Evolutionary conservation across 2,329 filamentous ascomycete genomes (phyloP), one percentile per base, ranked within the genome.

Genomic region (Trichoderma hamatum): DNA sequence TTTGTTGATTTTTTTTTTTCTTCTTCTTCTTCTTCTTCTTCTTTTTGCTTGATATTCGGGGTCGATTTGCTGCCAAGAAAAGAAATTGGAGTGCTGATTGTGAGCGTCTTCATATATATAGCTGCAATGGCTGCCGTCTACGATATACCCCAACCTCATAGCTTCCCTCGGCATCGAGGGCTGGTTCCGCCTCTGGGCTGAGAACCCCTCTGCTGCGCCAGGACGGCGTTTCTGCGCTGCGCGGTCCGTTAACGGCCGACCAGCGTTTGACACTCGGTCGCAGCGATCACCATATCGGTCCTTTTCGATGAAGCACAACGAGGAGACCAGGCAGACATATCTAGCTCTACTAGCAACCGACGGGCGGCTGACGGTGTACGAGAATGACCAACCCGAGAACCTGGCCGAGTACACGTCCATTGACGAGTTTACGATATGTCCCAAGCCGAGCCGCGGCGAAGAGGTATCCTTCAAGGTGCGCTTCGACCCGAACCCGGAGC

Each of bases 111-210:
- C 10, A 19, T 3, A 43, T 3, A 5, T 58, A 60, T 76, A 95
- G 92, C 89, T 97, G 67, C 93, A 96, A 84, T 98, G 95, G 94
- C 92, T 97, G 69, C 93, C 94, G 1, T 92, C 94, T 0, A 95
- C 92, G 72, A 90, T 96, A 70, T 96, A 96, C 73, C 93, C 88
- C 46, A 89, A 96, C 76, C 88, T 97, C 74, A 84, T 98, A 73
- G 94, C 91, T 68, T 97, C 92, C 66, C 91, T 97, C 70, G 93
- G 92, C 71, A 92, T 95, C 75, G 95, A 97, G 75, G 93, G 95
- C 75, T 90, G 90, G 78, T 93, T 96, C 83, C 93, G 94, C 78
- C 85, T 98, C 72, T 98, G 95, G 95, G 90, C 92, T 70, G 95
- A 97, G 81, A 93, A 97, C 80, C 89, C 92, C 19, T 91, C 90